phyloP scores from a whole-genome alignment of 208 protist species.

The Acanthamoeba royreba region DNA sequence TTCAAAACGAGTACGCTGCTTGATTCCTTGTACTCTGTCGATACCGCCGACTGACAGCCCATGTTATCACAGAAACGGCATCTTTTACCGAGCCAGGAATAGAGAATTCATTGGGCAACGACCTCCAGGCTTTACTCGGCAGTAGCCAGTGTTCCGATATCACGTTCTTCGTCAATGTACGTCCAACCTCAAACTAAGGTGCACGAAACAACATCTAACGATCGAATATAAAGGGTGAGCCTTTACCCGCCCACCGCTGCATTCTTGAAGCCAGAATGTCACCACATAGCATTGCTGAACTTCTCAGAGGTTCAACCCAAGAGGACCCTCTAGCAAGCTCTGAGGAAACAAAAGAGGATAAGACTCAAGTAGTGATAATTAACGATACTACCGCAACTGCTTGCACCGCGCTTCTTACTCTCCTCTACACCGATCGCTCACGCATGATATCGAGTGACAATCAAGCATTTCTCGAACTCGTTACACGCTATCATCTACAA shows the following conservation, averaged over 20 bases:
- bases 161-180: neutral
- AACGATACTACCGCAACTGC: neutral
- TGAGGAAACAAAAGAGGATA: too few species aligned
- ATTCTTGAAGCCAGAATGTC: neutral
- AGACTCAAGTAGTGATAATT: too few species aligned
- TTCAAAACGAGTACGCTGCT: too few species aligned
- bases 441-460: neutral
- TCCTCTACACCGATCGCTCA: neutral
- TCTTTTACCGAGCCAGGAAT: neutral
- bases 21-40: too few species aligned
- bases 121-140: neutral
- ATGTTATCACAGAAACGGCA: neutral
- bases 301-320: too few species aligned
- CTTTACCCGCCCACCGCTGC: neutral
- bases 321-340: too few species aligned
- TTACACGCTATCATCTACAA: neutral
- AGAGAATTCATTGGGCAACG: neutral
- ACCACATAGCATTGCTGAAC: neutral
- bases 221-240: neutral
- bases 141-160: neutral
- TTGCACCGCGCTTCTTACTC: neutral
- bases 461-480: neutral
- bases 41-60: too few species aligned
- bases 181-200: neutral
- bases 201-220: too few species aligned